Evolutionary conservation across 306 rosid species (phyloP), one percentile per base, ranked within the genome.

Genomic region (Albizia julibrissin): DNA sequence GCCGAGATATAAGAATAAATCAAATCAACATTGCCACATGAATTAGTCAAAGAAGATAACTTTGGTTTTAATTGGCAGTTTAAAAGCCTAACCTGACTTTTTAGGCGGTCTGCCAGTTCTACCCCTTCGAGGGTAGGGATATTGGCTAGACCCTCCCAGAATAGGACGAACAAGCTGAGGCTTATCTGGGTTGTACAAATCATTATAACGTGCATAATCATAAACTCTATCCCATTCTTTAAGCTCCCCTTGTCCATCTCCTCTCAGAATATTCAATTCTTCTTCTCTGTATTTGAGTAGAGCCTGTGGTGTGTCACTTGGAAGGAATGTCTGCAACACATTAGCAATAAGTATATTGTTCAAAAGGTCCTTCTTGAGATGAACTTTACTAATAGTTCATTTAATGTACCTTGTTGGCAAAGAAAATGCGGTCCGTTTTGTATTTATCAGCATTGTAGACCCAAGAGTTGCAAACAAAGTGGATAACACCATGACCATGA

Each of bases 401-500:
- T 70, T 40, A 58, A 26, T 40, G 72, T 84, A 91, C 98, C 95
- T 91, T 84, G 91, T 92, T 94, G 27, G 83, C 61, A 81, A 94
- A 94, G 92, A 94, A 94, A 82, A 92, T 72, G 5, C 97, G 92
- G 54, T 89, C 91, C 16, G 68, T 91, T 33, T 86, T 15, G 79
- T 92, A 91, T 78, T 87, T 86, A 1, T 83, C 65, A 6, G 90
- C 72, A 69, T 94, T 94, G 84, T 91, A 94, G 26, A 94, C 90
- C 97, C 98, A 94, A 13, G 98, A 94, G 88, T 91, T 92, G 90
- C 98, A 94, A 3, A 83, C 88, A 42, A 92, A 94, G 83, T 90
- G 97, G 62, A 92, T 75, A 29, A 3, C 66, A 24, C 94, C 97
- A 75, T 86, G 86, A 24, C 94, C 97, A 75, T 86, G 86, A 65